Percentiles rank a stretch among this genome's conserved stretches.
Evolutionary conservation across 2,329 filamentous ascomycete genomes (phyloP).

Genomic region (Verticillium nubilum): DNA sequence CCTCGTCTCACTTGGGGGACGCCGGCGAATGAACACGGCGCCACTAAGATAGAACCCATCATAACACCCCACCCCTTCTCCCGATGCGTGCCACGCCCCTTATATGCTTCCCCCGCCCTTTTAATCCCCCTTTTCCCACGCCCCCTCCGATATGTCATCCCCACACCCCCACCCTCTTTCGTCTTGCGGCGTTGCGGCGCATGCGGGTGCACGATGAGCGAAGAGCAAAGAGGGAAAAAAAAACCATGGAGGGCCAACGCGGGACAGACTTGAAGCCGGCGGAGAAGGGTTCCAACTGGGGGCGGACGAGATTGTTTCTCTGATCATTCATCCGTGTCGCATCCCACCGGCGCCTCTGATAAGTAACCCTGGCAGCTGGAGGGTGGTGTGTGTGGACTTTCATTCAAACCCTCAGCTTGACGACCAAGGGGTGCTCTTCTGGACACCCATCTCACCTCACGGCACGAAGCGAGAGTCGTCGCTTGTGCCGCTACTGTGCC

Average conservation of each 20-base stretch:
- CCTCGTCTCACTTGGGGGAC: neutral
- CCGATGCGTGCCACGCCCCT: neutral
- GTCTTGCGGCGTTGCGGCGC: neutral
- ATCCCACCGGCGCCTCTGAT: neutral
- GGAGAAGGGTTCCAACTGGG: neutral
- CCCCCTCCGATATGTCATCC: neutral
- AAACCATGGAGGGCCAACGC: neutral
- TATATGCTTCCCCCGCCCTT: neutral
- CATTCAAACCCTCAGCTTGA: neutral
- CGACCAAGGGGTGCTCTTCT: neutral
- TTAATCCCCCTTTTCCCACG: neutral
- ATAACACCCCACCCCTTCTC: neutral
- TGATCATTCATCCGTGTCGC: neutral
- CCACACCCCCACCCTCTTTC: neutral
- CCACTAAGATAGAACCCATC: neutral
- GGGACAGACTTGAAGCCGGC: neutral
- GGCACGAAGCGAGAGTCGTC: neutral
- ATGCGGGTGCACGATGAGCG: neutral
- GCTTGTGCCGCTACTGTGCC: neutral
- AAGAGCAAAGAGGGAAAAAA: neutral
- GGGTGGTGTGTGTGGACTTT: neutral
- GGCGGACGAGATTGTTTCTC: neutral
- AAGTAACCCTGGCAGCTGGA: neutral
- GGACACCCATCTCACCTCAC: too few relatives aligned
- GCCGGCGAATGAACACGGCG: neutral